These are phyloP conservation scores for Ophiostoma himal-ulmi DNA, from an alignment of 2,329 filamentous ascomycete species.

Conservation along the genomic window DNA sequence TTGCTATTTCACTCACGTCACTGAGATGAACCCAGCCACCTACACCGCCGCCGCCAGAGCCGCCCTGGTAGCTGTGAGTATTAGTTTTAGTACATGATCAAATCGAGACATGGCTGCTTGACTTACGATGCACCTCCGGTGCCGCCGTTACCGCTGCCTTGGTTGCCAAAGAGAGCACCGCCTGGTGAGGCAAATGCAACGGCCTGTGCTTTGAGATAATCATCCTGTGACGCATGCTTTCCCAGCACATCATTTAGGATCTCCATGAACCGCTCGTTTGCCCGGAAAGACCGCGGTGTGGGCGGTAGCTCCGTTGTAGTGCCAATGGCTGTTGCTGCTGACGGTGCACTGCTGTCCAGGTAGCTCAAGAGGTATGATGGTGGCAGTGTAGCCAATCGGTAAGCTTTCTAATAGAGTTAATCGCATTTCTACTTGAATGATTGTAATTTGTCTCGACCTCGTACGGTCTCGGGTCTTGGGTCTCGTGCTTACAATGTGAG, in stretches of 20 bases:
- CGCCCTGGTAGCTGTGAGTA: constrained; percentile 43
- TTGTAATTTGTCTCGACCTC: background rate
- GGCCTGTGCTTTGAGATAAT: constrained; percentile 42
- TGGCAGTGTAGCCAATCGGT: constrained; percentile 43
- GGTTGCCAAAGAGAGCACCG: constrained; percentile 46
- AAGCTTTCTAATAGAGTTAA: constrained; percentile 47
- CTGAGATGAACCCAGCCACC: constrained; percentile 62
- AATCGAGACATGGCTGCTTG: background rate
- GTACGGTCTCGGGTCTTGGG: background rate
- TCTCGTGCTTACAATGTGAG: constrained; percentile 43
- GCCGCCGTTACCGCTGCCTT: constrained; percentile 47
- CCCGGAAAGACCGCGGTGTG: constrained; percentile 53
- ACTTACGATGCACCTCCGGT: constrained; percentile 33
- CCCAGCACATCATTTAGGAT: constrained; percentile 35
- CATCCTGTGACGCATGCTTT: constrained; percentile 29
- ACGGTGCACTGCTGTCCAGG: constrained; percentile 53
- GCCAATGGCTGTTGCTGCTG: constrained; percentile 51
- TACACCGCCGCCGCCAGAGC: constrained; percentile 52
- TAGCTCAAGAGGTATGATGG: constrained; percentile 52
- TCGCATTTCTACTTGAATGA: too few species aligned
- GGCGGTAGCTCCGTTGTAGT: constrained; percentile 54
- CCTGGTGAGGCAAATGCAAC: constrained; percentile 55
- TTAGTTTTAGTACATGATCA: background rate
- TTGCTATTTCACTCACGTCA: constrained; percentile 37
- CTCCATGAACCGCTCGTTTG: constrained; percentile 53